Evolutionary conservation across 768 basidiomycete species (phyloP), one percentile per base, ranked within the genome.

Genomic region (Pholiota molesta): DNA sequence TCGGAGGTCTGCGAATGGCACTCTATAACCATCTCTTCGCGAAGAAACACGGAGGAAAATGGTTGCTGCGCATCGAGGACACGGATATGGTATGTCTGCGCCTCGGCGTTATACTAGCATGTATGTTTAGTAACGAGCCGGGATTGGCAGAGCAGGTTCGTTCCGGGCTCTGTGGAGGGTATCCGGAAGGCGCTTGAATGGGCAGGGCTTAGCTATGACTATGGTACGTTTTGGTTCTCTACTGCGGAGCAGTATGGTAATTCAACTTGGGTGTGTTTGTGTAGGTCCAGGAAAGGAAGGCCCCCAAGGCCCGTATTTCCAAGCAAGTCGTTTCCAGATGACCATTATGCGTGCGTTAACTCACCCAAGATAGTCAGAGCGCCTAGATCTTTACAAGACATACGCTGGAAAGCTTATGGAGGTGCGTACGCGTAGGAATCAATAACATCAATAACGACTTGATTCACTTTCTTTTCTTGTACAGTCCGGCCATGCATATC

Each of bases 1-100:
- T 99, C 1, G 97, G 97, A 0, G 97, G 97, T 0, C 85, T 99
- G 14, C 79, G 97, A 17, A 99, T 96, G 58, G 97, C 96, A 0
- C 78, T 99, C 2, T 97, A 95, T 75, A 99, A 99, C 69, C 85
- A 97, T 69, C 75, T 98, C 0, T 88, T 90, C 59, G 92, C 97
- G 9, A 83, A 83, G 68, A 94, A 92, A 72, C 79, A 85, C 14
- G 87, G 86, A 2, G 97, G 97, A 2, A 90, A 90, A 69, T 97
- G 94, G 94, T 85, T 98, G 39, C 77, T 99, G 67, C 81, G 97
- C 55, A 88, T 99, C 42, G 97, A 99, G 74, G 97, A 99, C 73
- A 99, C 97, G 0, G 97, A 99, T 73, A 79, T 88, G 65, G 97
- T 96, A 13, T 33, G 26, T 37, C 28, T 8, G 49, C 52, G 26